Evolutionary conservation across 148 eudicot genomes (phyloP), one percentile per base, ranked within the genome.

Genomic region (Polygonum aviculare): DNA sequence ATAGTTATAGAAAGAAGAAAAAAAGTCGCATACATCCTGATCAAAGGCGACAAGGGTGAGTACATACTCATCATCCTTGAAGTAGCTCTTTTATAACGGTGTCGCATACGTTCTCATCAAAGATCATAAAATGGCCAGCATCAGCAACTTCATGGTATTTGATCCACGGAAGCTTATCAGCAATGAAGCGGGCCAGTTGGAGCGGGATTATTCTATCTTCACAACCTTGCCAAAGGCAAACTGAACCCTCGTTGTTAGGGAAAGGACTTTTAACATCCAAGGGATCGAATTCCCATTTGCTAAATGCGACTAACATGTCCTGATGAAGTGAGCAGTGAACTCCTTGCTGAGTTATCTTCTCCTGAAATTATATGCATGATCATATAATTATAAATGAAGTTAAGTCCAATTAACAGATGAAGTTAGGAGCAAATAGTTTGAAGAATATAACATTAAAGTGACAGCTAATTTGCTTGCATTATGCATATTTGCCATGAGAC

Each of bases 221-320:
- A 33, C 50, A 74, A 44, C 95, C 98, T 79, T 89, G 97, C 97
- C 98, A 94, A n/a, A 94, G 69, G 78, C 90, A 94, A 83, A 86
- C 88, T 0, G 88, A 84, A 35, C 95, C 87, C 48, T 90, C 87
- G 5, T 81, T 83, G 74, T 82, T 49, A 33, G 90, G 88, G 75
- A 87, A 90, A 52, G 98, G 97, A 79, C 90, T 84, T 11, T 49
- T 74, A 1, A 94, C 33, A 75, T 87, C 90, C 79, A 81, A 63
- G 5, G 88, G 90, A 73, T 83, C 87, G 51, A 94, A 90, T 74
- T 85, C 94, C 98, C 98, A 94, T 35, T 76, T 84, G 19, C 89
- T 87, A 74, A 69, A 87, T 22, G 87, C 89, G 14, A 74, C 81
- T 77, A 90, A 74, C n/a, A 94, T 54, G 84, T 94, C 97, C 40